Conservation (phyloP, 768 basidiomycete genomes). For the Termitomyces sp. region DNA sequence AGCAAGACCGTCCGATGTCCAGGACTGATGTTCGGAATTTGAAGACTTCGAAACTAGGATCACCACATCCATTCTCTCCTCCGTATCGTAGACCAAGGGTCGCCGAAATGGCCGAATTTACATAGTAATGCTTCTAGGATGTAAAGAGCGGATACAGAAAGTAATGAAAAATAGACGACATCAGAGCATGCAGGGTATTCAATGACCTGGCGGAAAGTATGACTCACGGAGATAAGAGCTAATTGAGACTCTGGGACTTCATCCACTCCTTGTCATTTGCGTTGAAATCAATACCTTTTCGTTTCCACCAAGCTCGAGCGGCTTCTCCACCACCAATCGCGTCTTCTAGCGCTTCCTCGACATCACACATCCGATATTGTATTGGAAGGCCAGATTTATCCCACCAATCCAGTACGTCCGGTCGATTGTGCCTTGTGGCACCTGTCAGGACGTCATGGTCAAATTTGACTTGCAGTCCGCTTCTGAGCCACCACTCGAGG, state of each 20-base stretch:
- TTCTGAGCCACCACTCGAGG: conserved; percentile 80
- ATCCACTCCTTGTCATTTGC: conserved; percentile 87
- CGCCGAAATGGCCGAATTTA: background rate
- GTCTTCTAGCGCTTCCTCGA: conserved; percentile 89
- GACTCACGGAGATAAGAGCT: conserved; percentile 18
- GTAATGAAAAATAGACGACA: background rate
- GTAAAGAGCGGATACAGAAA: background rate
- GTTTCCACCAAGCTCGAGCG: conserved; percentile 78
- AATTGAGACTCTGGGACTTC: conserved; percentile 77
- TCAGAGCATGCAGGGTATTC: background rate
- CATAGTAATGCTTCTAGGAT: background rate
- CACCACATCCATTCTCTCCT: too few relatives aligned
- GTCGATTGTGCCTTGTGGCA: conserved; percentile 78
- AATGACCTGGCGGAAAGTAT: background rate
- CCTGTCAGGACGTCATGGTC: conserved; percentile 78
- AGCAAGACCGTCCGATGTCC: too few relatives aligned
- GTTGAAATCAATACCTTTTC: conserved; percentile 78
- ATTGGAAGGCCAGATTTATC: conserved; percentile 72
- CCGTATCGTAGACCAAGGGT: too few relatives aligned
- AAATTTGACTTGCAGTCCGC: conserved; percentile 73
- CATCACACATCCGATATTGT: conserved; percentile 87
- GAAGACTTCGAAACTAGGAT: too few relatives aligned
- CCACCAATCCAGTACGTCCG: conserved; percentile 89
- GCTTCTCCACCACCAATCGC: conserved; percentile 76
- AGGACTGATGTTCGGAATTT: too few relatives aligned